Evolutionary conservation across 345 rosid genomes (phyloP).

Genomic region (Bruguiera gymnorhiza): DNA sequence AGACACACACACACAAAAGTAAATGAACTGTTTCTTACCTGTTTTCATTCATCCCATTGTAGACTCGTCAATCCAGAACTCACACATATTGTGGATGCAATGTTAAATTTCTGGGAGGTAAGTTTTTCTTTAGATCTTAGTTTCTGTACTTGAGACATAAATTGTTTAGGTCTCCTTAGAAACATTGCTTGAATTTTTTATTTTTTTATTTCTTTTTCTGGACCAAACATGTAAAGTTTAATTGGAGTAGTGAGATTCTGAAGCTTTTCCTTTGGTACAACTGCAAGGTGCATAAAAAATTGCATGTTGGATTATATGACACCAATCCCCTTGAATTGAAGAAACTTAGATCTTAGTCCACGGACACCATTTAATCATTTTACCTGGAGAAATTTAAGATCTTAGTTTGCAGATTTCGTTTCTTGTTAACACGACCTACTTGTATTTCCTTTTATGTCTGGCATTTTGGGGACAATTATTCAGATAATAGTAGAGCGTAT

Average conservation of each 20-base stretch:
- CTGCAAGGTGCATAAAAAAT: no score
- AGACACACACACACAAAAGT: neutral
- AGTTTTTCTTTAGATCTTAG: slow-evolving; percentile 12
- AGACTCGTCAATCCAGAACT: slow-evolving; percentile 43
- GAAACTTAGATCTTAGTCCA: no score
- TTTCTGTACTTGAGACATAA: neutral
- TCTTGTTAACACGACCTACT: neutral
- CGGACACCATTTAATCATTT: no score
- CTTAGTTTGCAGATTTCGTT: no score
- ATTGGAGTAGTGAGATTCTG: neutral
- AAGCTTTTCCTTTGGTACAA: neutral
- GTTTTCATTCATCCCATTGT: slow-evolving; percentile 5
- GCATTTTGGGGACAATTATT: neutral
- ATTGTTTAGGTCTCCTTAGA: neutral
- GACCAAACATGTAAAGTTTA: neutral
- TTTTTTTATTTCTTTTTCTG: neutral
- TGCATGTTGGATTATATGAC: no score
- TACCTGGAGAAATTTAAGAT: no score
- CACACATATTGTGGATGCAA: slow-evolving; percentile 48
- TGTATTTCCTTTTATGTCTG: neutral
- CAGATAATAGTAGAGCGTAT: neutral
- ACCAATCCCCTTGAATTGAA: no score
- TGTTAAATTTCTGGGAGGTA: slow-evolving; percentile 80
- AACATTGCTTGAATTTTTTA: slow-evolving; percentile 2
- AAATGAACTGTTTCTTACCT: neutral